Percentiles rank a stretch among this genome's conserved stretches.
Conservation (phyloP, 164 flowering plant species). For the Amborella trichopoda region DNA sequence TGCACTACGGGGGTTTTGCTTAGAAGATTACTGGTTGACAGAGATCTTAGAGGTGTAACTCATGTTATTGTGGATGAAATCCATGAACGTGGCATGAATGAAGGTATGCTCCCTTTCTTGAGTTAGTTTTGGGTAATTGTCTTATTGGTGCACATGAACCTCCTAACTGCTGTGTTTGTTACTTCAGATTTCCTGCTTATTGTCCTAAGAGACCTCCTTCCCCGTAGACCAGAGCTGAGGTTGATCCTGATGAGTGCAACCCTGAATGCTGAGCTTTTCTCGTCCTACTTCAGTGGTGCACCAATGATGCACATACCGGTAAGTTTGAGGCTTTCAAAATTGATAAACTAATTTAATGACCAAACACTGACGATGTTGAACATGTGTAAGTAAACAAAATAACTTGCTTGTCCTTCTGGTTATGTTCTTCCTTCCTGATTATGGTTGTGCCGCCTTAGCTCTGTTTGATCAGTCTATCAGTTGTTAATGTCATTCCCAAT, state of each 20-base stretch:
- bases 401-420: too few relatives aligned
- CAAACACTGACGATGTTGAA: too few relatives aligned
- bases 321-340: conserved; percentile 19
- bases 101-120: conserved; percentile 42
- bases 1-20: conserved; percentile 94
- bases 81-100: conserved; percentile 99
- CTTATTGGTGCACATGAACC: conserved; percentile 6
- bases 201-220: conserved; percentile 76
- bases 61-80: conserved; percentile 98
- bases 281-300: conserved; percentile 74
- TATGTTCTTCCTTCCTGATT: too few relatives aligned
- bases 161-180: conserved; percentile 8
- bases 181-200: conserved; percentile 78
- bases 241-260: conserved; percentile 94
- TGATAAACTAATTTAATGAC: too few relatives aligned
- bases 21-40: conserved; percentile 79
- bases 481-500: too few relatives aligned
- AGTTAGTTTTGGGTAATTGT: conserved; percentile 4
- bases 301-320: conserved; percentile 68
- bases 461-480: too few relatives aligned
- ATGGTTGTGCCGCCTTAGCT: too few relatives aligned
- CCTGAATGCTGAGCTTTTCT: conserved; percentile 75
- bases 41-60: conserved; percentile 76
- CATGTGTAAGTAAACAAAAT: too few relatives aligned
- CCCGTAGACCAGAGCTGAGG: conserved; percentile 68